Evolutionary conservation across 192 early-diverging fungal genomes (phyloP).

Genomic region (Backusella tarrabulga): DNA sequence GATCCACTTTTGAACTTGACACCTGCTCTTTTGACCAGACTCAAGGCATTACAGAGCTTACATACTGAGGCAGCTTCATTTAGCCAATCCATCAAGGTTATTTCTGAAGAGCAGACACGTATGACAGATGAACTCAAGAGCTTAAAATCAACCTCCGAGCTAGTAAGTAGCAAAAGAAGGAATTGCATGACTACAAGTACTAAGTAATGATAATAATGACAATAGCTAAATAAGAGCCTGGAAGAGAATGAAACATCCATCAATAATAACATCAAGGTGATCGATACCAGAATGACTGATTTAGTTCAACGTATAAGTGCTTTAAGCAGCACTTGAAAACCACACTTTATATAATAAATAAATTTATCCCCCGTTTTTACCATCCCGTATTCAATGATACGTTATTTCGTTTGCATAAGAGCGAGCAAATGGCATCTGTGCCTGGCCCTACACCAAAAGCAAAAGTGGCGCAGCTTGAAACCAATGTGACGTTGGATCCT

Average conservation of each 20-base stretch:
- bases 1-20: slow-evolving; percentile 80
- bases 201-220: background rate
- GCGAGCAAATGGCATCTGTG: no score
- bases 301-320: slow-evolving; percentile 55
- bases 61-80: slow-evolving; percentile 84
- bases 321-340: background rate
- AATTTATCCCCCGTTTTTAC: no score
- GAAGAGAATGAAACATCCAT: slow-evolving; percentile 59
- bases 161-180: slow-evolving; percentile 31
- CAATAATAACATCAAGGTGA: slow-evolving; percentile 59
- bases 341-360: no score
- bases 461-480: slow-evolving; percentile 5
- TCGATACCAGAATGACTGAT: slow-evolving; percentile 65
- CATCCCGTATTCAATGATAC: no score
- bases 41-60: slow-evolving; percentile 74
- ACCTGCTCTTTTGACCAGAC: slow-evolving; percentile 73
- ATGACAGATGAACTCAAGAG: slow-evolving; percentile 65
- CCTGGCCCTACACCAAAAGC: no score
- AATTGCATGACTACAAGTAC: background rate
- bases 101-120: slow-evolving; percentile 66
- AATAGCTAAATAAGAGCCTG: slow-evolving; percentile 53
- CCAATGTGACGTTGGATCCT: slow-evolving; percentile 4
- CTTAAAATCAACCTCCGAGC: slow-evolving; percentile 55
- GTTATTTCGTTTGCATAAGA: no score
- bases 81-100: slow-evolving; percentile 68